Base-by-base conservation (phyloP, 805 yeast genomes). In the Zygotorulaspora chibaensis region DNA sequence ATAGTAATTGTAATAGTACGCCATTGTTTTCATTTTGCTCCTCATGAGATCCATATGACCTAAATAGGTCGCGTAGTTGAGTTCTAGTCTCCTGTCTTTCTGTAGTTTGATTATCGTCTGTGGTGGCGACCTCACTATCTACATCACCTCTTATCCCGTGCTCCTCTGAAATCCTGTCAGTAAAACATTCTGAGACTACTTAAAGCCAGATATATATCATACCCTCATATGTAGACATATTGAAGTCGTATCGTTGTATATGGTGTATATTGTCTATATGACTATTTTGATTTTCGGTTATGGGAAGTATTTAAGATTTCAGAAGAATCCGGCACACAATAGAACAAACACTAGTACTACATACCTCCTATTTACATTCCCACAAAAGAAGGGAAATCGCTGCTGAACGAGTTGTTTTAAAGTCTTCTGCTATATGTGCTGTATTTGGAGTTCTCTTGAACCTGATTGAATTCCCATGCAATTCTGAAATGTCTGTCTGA, bases 221-320 rank as follows among this genome's bases (percentile, higher is more conserved):
- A 62, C 70, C 69, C 52, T 65, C 65, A 53, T 66, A 66, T 8
- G 57, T 58, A 1, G 69, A 62, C 69, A 63, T 66, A n/a, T 20
- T 20, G 25, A 20, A 10, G 20, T 43, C 18, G 17, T 35, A 26
- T 16, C 34, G 30, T 18, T 6, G 8, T 25, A 20, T 26, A n/a
- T 30, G 10, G 15, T 18, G 9, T 23, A 11, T 20, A 37, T 20
- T 18, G 13, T 35, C 3, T 16, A 10, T 35, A 9, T 4, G 23
- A 16, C 2, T 10, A 3, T 35, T 35, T 35, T 12, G 26, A 12
- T 35, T 35, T 35, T 20, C 18, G 9, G 9, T 9, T 7, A 13
- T 31, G 18, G 12, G 9, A 9, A 15, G 18, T 31, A 15, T 13
- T 31, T 10, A 6, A 17, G 9, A 31, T n/a, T 17, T 10, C 10